Evolutionary conservation across 257 asterid genomes (phyloP), one percentile per base, ranked within the genome.

Genomic region (Craterostigma plantagineum): DNA sequence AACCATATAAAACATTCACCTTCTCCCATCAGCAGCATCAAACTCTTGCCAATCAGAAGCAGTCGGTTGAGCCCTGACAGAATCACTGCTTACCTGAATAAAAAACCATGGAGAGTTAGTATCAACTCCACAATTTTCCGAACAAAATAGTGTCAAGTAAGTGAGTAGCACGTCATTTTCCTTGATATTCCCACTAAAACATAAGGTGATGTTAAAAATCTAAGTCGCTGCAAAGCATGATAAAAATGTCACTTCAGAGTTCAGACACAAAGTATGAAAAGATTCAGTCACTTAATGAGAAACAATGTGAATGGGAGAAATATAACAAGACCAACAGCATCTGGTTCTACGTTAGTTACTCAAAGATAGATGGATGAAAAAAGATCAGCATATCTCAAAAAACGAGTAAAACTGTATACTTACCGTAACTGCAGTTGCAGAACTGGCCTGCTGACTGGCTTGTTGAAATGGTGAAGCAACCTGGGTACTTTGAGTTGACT

Each of bases 11-110:
- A 43, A 33, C 13, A 16, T 48, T 59, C 49, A 81, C 98, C 93
- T 84, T 63, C 93, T 75, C 46, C 98, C 98, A 61, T 81, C 94
- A 55, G 83, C 70, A 62, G 85, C 81, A 50, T 76, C 84, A 60
- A 63, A 75, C 59, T 90, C 98, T 71, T 76, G 95, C 98, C 98
- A 90, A 64, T 82, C 93, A 41, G 86, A 76, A 42, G 73, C 71
- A 62, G 62, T 58, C 54, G 67, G 94, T 45, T 60, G 75, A 59
- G 75, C 43, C 16, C 59, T 38, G 61, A 46, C 49, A 42, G 68
- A 56, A 51, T 55, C 69, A 47, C 63, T 68, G 46, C 51, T 69
- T 60, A 56, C 76, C 75, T 68, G 61, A 9, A 33, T 11, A 44
- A 16, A 34, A 9, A 38, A 38, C 37, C 14, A 41, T 38, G 47